A percentile compares a stretch with the other conserved stretches of the same genome.
Conservation (phyloP, 805 yeast genomes). For the Starmerella apicola region DNA sequence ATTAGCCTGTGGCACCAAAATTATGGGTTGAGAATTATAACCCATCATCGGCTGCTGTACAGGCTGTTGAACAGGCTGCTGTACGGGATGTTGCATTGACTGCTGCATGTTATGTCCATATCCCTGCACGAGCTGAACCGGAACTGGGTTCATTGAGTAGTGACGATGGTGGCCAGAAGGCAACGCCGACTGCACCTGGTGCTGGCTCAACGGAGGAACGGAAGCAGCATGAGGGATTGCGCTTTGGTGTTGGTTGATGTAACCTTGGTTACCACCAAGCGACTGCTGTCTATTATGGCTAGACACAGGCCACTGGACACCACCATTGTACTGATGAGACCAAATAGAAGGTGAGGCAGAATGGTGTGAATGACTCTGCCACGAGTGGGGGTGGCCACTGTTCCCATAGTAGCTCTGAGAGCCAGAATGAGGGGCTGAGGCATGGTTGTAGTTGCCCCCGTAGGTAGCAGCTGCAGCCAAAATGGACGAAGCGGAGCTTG, state of each 20-base stretch:
- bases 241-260: not conserved
- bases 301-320: conserved; percentile 8
- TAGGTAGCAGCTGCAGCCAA: conserved; percentile 11
- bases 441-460: conserved; percentile 6
- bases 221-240: not conserved
- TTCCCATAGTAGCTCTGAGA: too few relatives aligned
- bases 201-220: not conserved
- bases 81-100: not conserved
- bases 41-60: not conserved
- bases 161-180: too few relatives aligned
- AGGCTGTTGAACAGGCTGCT: not conserved
- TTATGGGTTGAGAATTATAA: not conserved
- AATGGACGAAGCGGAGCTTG: conserved; percentile 9
- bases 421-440: too few relatives aligned
- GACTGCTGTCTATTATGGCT: not conserved
- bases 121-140: not conserved
- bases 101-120: not conserved
- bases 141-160: too few relatives aligned
- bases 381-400: too few relatives aligned
- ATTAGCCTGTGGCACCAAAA: not conserved
- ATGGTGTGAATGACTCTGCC: conserved; percentile 1
- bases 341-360: conserved; percentile 17
- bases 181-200: not conserved
- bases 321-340: conserved; percentile 15
- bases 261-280: not conserved